Evolutionary conservation across 192 early-diverging fungal species (phyloP).

Genomic region (Coemansia javaensis): DNA sequence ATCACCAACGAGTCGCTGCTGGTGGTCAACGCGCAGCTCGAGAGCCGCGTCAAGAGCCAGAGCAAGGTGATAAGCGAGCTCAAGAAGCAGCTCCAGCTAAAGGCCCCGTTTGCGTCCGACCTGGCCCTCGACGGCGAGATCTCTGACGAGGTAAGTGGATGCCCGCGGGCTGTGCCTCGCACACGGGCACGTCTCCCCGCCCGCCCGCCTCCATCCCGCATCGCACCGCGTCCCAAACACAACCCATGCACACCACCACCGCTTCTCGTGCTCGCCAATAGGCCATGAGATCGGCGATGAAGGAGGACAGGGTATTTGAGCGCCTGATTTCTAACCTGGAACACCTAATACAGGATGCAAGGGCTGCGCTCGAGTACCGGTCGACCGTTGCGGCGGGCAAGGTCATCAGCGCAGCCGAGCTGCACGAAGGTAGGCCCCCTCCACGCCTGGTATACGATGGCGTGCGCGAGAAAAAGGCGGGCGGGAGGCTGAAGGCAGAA

Average conservation of each 20-base stretch:
- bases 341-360: conserved; percentile 52
- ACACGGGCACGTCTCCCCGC: too few species aligned
- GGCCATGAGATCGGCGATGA: conserved; percentile 51
- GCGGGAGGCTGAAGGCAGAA: too few species aligned
- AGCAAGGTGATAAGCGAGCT: conserved; percentile 42
- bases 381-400: conserved; percentile 47
- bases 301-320: conserved; percentile 53
- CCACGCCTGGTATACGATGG: too few species aligned
- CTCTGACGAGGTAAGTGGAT: conserved; percentile 51
- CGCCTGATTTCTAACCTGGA: conserved; percentile 53
- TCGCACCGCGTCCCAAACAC: too few species aligned
- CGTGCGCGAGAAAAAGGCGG: too few species aligned
- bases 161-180: too few species aligned
- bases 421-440: conserved; percentile 36
- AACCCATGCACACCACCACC: conserved; percentile 1
- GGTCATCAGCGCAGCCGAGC: conserved; percentile 46
- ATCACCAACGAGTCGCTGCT: conserved; percentile 50
- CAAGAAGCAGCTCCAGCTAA: conserved; percentile 41
- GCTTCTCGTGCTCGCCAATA: conserved; percentile 50
- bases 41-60: conserved; percentile 43
- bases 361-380: conserved; percentile 47
- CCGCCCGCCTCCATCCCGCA: too few species aligned
- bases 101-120: conserved; percentile 17
- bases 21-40: conserved; percentile 45
- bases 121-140: conserved; percentile 20